phyloP scores from a whole-genome alignment of 306 rosid species.

The Hippophae gyantsensis region DNA sequence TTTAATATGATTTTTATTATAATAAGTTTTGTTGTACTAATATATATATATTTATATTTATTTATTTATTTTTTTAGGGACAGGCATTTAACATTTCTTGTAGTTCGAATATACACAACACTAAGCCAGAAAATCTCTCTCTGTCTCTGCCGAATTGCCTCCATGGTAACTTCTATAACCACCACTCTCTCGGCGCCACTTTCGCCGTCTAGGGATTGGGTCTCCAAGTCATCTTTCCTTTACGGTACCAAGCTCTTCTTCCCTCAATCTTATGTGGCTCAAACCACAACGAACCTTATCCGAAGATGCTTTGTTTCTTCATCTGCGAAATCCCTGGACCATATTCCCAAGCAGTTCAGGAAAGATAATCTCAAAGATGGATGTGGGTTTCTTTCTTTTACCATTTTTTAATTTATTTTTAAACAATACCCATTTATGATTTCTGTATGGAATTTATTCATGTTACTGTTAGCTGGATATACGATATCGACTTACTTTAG shows the following conservation, averaged over 20 bases:
- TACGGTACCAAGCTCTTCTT: slow-evolving; percentile 39
- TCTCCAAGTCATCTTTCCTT: slow-evolving; percentile 35
- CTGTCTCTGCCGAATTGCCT: not conserved
- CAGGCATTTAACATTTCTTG: too few species aligned
- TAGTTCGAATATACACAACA: not conserved
- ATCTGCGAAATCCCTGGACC: slow-evolving; percentile 43
- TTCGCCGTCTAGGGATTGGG: slow-evolving; percentile 17
- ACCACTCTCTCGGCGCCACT: slow-evolving; percentile 31
- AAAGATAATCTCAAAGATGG: slow-evolving; percentile 82
- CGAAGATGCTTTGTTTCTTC: slow-evolving; percentile 33
- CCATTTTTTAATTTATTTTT: not conserved
- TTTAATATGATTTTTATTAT: too few species aligned
- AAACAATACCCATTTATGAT: not conserved
- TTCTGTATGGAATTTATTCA: slow-evolving; percentile 9
- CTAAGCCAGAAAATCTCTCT: not conserved
- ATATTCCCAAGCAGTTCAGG: slow-evolving; percentile 73
- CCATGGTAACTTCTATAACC: slow-evolving; percentile 57
- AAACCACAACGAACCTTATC: slow-evolving; percentile 6
- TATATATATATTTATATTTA: too few species aligned
- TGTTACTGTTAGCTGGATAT: not conserved
- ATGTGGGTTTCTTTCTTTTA: slow-evolving; percentile 37
- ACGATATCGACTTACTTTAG: not conserved
- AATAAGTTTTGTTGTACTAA: too few species aligned
- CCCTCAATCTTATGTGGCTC: slow-evolving; percentile 11
- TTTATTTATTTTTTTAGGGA: too few species aligned